Evolutionary conservation across 75 land plant genomes (phyloP).

Genomic region (Selaginella tamariscina): DNA sequence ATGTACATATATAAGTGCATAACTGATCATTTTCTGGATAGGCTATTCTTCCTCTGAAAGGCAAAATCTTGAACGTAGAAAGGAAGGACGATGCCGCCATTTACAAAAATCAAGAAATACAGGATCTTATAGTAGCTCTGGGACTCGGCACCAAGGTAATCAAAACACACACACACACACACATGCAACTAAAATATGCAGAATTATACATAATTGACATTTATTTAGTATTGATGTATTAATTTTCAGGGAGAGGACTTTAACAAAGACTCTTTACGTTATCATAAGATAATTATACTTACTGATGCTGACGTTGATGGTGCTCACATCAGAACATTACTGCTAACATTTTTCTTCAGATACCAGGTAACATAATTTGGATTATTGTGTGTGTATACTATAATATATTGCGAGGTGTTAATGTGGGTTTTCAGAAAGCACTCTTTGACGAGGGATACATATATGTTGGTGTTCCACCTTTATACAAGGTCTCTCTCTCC

Average conservation of each 20-base stretch:
- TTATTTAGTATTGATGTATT: not conserved
- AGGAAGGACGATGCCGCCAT: constrained; percentile 12
- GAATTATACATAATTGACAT: too few relatives aligned
- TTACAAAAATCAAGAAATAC: constrained; percentile 6
- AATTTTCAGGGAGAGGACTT: constrained; percentile 84
- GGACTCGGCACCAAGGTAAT: constrained; percentile 9
- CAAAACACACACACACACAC: not conserved
- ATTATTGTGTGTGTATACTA: not conserved
- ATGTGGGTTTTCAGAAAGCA: constrained; percentile 52
- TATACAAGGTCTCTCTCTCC: constrained; percentile 85
- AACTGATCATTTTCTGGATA: too few relatives aligned
- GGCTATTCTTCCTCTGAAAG: constrained; percentile 1
- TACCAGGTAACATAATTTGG: constrained; percentile 53
- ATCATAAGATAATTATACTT: constrained; percentile 89
- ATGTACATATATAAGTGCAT: too few relatives aligned
- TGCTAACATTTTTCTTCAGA: constrained; percentile 92
- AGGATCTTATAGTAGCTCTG: constrained; percentile 8
- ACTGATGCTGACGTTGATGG: constrained; percentile 99
- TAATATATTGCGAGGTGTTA: too few relatives aligned
- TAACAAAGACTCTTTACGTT: constrained; percentile 67
- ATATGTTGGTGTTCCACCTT: constrained; percentile 94
- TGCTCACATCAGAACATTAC: constrained; percentile 89
- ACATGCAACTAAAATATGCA: not conserved
- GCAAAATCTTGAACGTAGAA: constrained; percentile 9
- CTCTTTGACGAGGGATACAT: constrained; percentile 88